Conservation (phyloP, 495 filamentous ascomycete species). For the Lasiosphaeris hirsuta region DNA sequence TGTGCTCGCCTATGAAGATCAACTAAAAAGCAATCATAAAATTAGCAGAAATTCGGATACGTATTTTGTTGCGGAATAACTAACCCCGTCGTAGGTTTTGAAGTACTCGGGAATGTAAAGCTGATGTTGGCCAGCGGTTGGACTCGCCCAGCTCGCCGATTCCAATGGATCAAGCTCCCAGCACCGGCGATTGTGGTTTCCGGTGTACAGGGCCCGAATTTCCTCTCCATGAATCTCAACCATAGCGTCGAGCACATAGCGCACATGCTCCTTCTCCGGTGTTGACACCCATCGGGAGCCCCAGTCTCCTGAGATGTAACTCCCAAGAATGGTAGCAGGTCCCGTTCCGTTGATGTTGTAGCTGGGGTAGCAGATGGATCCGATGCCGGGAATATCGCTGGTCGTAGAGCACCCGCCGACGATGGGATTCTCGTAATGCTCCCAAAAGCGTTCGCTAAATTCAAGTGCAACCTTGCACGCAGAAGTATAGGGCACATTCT, state of each 20-base stretch:
- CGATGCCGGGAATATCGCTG: slow-evolving; percentile 56
- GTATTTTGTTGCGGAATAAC: not conserved
- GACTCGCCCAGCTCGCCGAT: slow-evolving; percentile 54
- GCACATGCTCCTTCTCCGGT: slow-evolving; percentile 8
- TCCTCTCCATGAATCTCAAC: slow-evolving; percentile 58
- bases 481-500: slow-evolving; percentile 52
- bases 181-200: slow-evolving; percentile 55
- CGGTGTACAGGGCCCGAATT: slow-evolving; percentile 55
- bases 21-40: slow-evolving; percentile 29
- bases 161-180: slow-evolving; percentile 56
- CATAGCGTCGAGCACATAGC: slow-evolving; percentile 41
- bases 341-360: slow-evolving; percentile 61
- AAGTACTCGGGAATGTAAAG: slow-evolving; percentile 67
- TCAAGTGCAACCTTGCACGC: slow-evolving; percentile 66
- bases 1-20: slow-evolving; percentile 69
- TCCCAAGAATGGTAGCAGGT: slow-evolving; percentile 60
- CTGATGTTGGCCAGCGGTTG: slow-evolving; percentile 57
- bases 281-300: slow-evolving; percentile 21
- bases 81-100: slow-evolving; percentile 58
- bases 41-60: too few species aligned
- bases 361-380: slow-evolving; percentile 59
- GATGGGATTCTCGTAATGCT: slow-evolving; percentile 58
- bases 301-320: slow-evolving; percentile 46
- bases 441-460: slow-evolving; percentile 66
- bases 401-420: slow-evolving; percentile 57